These are phyloP conservation scores for Ambrosia trifida DNA, from an alignment of 129 eudicot genomes.

Conservation along the genomic window DNA sequence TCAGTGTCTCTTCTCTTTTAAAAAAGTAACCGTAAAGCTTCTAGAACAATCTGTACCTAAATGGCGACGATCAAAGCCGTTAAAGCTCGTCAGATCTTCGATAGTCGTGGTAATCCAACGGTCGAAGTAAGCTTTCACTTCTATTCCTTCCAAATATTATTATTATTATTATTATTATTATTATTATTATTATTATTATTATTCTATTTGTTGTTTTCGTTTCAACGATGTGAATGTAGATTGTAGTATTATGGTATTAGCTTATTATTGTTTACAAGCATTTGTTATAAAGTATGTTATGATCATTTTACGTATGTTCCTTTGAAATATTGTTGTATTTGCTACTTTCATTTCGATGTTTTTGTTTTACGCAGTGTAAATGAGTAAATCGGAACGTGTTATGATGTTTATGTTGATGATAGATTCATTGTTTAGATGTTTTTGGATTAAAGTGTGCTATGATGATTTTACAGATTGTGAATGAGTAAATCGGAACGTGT, in stretches of 20 bases:
- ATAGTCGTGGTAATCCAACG: constrained; percentile 54
- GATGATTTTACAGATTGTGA: too few relatives aligned
- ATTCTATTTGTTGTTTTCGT: background rate
- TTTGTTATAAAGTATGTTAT: background rate
- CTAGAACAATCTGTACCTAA: background rate
- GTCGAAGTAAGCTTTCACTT: constrained; percentile 40
- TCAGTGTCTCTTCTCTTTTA: background rate
- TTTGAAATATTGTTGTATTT: background rate
- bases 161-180: background rate
- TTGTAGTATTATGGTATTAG: background rate
- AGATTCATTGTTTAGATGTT: too few relatives aligned
- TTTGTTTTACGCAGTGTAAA: too few relatives aligned
- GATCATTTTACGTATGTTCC: background rate
- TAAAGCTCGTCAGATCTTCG: constrained; percentile 60
- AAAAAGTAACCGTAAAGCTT: background rate
- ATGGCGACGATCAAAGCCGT: constrained; percentile 50
- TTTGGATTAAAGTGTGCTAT: too few relatives aligned
- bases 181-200: background rate
- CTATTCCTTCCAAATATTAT: background rate
- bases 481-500: too few relatives aligned
- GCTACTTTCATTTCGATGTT: background rate
- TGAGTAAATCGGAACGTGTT: too few relatives aligned
- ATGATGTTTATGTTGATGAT: too few relatives aligned
- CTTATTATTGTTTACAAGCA: background rate
- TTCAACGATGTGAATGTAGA: background rate